Evolutionary conservation across 1,284 basidiomycete species (phyloP).

Genomic region (Singerocomus inundabilis): DNA sequence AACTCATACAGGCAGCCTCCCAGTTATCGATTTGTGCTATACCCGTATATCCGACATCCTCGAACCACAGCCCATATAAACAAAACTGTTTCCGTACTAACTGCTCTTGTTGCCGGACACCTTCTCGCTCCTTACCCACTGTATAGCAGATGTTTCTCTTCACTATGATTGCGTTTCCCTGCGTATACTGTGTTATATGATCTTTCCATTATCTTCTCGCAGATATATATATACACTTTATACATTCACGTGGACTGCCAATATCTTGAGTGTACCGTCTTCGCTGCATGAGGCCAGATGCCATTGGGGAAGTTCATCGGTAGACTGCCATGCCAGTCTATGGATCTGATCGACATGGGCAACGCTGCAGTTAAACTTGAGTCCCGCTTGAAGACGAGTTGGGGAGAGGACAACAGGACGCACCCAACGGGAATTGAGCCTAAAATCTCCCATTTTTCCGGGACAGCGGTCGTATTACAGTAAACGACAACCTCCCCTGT

Average conservation of each 20-base stretch:
- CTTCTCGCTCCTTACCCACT: constrained; percentile 52
- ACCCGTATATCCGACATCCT: constrained; percentile 60
- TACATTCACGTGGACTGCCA: constrained; percentile 49
- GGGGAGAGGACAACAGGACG: constrained; percentile 13
- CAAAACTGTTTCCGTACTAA: constrained; percentile 66
- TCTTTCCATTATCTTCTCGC: constrained; percentile 17
- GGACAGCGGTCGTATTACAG: constrained; percentile 33
- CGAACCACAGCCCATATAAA: constrained; percentile 34
- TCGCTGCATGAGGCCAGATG: constrained; percentile 64
- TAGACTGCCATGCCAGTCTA: constrained; percentile 64
- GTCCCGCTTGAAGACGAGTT: constrained; percentile 1
- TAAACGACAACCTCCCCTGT: constrained; percentile 65
- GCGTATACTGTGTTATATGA: constrained; percentile 33
- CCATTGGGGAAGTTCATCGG: constrained; percentile 29
- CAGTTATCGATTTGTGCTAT: constrained; percentile 49
- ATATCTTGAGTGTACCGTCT: constrained; percentile 77
- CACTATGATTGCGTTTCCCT: constrained; percentile 23
- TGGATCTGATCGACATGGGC: constrained; percentile 71
- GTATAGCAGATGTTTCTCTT: constrained; percentile 58
- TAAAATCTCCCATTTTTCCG: constrained; percentile 49
- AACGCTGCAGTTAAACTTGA: constrained; percentile 39
- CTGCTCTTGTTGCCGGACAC: constrained; percentile 39
- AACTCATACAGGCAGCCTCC: constrained; percentile 35
- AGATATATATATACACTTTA: constrained; percentile 36
- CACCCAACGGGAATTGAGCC: constrained; percentile 50